Evolutionary conservation across 192 early-diverging fungal species (phyloP), one percentile per base, ranked within the genome.

Genomic region (Coemansia sp.): DNA sequence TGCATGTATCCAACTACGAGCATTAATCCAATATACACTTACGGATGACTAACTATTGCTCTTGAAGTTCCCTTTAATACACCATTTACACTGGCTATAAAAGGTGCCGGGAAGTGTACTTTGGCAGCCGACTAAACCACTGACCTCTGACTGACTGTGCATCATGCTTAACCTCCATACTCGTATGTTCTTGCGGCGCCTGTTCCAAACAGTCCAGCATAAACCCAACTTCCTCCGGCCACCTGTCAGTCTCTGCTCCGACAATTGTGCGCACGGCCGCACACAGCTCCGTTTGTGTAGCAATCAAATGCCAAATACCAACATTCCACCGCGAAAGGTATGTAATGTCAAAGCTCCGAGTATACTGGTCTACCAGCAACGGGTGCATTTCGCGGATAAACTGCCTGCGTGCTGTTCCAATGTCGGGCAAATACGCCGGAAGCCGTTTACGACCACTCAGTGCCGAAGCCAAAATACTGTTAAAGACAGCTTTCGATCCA

Each of bases 111-210:
- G 9, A 22, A 0, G 84, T 41, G 56, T 77, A 72, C 19, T 77
- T 77, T 14, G 75, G 75, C 37, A 77, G 59, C 3, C 75, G 75
- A 3, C 62, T 57, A 58, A 72, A 77, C 75, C 75, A 77, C 47
- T 57, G 62, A 3, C 61, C 69, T 25, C 50, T 60, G 9, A 49
- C 21, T 15, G 24, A 19, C 23, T 57, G 37, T 38, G 3, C 37
- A 39, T 12, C 5, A 32, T 32, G 29, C 29, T 32, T 32, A 32
- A 0, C 5, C 1, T 32, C 29, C 29, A 32, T 32, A 6, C 29
- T 32, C 29, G 1, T 21, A 21, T 21, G 21, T 21, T 32, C 29
- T 32, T 32, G 72, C 38, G 67, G 74, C 12, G 47, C 47, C 39
- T 52, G 45, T 38, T 68, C 75, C 48, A 77, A 49, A 9, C 62